Evolutionary conservation across 2,329 filamentous ascomycete genomes (phyloP).

Genomic region (Colletotrichum sp.): DNA sequence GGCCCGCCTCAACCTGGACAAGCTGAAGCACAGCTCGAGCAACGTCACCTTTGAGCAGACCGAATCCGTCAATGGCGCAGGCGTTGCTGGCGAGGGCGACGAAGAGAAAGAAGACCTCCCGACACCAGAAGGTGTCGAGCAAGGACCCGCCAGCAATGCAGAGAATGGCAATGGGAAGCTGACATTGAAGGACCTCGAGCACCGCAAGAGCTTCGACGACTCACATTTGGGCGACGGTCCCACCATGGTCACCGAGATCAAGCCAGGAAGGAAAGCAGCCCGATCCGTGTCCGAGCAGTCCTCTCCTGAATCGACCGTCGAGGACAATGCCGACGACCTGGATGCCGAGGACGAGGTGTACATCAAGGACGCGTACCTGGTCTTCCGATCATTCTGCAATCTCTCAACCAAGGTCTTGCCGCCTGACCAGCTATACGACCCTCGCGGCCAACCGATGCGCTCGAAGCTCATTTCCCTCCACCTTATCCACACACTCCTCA

Average conservation of each 20-base stretch:
- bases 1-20: constrained; percentile 65
- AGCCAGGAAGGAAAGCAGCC: constrained; percentile 46
- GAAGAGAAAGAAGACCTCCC: constrained; percentile 28
- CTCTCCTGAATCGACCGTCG: constrained; percentile 56
- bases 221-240: constrained; percentile 70
- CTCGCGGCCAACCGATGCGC: constrained; percentile 94
- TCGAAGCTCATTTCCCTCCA: constrained; percentile 96
- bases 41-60: constrained; percentile 56
- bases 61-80: constrained; percentile 38
- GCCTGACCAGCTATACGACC: constrained; percentile 89
- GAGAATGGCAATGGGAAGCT: constrained; percentile 55
- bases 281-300: constrained; percentile 60
- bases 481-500: constrained; percentile 91
- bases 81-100: constrained; percentile 44
- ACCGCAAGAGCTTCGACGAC: constrained; percentile 73
- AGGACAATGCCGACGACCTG: constrained; percentile 64
- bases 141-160: constrained; percentile 31
- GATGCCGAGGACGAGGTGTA: constrained; percentile 92
- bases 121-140: constrained; percentile 30
- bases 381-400: constrained; percentile 98
- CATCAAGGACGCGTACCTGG: constrained; percentile 94
- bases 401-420: constrained; percentile 90
- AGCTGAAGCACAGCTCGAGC: constrained; percentile 58
- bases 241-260: constrained; percentile 70
- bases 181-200: constrained; percentile 70